These are phyloP conservation scores for Colletotrichum tofieldiae DNA, from an alignment of 2,329 filamentous ascomycete genomes.

Conservation along the genomic window DNA sequence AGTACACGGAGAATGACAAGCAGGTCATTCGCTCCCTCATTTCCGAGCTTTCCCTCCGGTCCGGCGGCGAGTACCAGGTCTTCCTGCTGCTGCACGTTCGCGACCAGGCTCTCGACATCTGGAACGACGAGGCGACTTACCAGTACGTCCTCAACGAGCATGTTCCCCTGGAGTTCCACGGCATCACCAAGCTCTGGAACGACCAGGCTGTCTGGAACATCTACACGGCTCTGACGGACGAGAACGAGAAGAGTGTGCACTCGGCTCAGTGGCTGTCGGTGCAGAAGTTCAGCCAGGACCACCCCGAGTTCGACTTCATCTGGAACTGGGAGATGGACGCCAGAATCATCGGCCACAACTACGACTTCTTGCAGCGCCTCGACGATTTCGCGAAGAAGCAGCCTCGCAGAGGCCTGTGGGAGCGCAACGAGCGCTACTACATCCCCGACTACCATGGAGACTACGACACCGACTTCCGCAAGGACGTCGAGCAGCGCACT, in stretches of 20 bases:
- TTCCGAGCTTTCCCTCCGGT: conserved; percentile 81
- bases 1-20: conserved; percentile 85
- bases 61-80: conserved; percentile 86
- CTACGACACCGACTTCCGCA: conserved; percentile 78
- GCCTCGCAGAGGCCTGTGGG: conserved; percentile 81
- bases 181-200: conserved; percentile 83
- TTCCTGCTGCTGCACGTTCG: conserved; percentile 87
- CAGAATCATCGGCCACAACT: conserved; percentile 85
- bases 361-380: conserved; percentile 81
- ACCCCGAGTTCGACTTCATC: conserved; percentile 84
- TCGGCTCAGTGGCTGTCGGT: conserved; percentile 79
- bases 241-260: conserved; percentile 67
- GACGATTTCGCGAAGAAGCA: conserved; percentile 75
- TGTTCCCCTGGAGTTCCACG: conserved; percentile 79
- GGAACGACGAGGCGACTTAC: conserved; percentile 72
- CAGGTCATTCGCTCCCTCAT: conserved; percentile 85
- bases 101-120: conserved; percentile 71
- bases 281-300: conserved; percentile 82
- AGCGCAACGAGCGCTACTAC: conserved; percentile 81
- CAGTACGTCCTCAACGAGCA: conserved; percentile 72
- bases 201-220: conserved; percentile 81
- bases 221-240: conserved; percentile 82
- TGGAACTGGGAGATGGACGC: conserved; percentile 94
- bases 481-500: conserved; percentile 70
- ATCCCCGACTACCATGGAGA: conserved; percentile 78